phyloP scores from a whole-genome alignment of 106 monocot species.

The Dendrobium catenatum region DNA sequence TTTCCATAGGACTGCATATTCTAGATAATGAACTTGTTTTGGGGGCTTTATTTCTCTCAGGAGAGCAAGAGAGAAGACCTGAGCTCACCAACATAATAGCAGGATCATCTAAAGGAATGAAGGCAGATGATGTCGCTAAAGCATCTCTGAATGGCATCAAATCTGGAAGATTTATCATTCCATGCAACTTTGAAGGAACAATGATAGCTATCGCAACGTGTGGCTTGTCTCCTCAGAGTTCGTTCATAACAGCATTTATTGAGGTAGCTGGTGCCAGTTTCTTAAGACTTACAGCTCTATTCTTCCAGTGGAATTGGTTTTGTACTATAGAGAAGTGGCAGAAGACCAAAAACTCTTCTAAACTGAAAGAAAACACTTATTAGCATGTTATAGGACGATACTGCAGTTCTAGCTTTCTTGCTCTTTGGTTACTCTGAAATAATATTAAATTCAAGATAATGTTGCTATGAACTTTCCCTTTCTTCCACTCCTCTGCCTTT shows the following conservation, averaged over 20 bases:
- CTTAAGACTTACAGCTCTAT: conserved; percentile 42
- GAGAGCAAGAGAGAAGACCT: conserved; percentile 52
- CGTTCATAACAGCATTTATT: conserved; percentile 33
- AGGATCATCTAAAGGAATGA: conserved; percentile 36
- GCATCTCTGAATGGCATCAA: conserved; percentile 45
- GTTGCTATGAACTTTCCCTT: too few relatives aligned
- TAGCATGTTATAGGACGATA: background rate
- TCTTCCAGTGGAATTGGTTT: conserved; percentile 51
- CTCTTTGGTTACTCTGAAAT: background rate
- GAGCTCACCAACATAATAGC: conserved; percentile 32
- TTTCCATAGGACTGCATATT: too few relatives aligned
- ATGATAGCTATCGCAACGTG: conserved; percentile 51
- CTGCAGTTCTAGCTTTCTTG: background rate
- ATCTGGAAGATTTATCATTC: conserved; percentile 44
- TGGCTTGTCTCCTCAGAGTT: conserved; percentile 64
- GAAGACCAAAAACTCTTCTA: conserved; percentile 18
- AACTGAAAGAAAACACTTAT: background rate
- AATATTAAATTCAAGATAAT: too few relatives aligned
- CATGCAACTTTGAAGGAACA: conserved; percentile 53
- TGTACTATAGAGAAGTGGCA: conserved; percentile 31
- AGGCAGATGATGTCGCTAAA: conserved; percentile 53
- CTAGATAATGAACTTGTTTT: background rate
- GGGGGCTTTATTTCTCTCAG: background rate
- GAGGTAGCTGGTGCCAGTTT: conserved; percentile 38
- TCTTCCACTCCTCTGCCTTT: too few relatives aligned